Evolutionary conservation across 2,329 filamentous ascomycete species (phyloP).

Genomic region (Cytospora piceicola): DNA sequence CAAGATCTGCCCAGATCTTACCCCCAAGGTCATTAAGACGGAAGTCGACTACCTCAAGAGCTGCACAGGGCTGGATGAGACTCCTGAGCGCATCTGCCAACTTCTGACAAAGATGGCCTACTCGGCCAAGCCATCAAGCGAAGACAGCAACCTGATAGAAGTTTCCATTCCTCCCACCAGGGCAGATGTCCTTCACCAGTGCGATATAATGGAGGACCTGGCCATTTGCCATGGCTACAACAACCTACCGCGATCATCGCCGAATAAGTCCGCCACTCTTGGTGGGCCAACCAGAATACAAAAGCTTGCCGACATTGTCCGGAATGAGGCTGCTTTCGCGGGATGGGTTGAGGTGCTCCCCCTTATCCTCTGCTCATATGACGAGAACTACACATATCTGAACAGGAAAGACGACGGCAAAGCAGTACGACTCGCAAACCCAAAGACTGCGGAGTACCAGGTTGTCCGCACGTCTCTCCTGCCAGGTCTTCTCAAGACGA

Average conservation of each 20-base stretch:
- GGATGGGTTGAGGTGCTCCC: constrained; percentile 98
- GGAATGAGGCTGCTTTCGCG: constrained; percentile 86
- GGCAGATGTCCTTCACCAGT: constrained; percentile 93
- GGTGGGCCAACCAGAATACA: constrained; percentile 89
- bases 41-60: constrained; percentile 93
- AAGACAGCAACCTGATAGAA: constrained; percentile 72
- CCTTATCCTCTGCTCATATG: constrained; percentile 93
- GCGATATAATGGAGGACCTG: constrained; percentile 98
- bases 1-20: constrained; percentile 78
- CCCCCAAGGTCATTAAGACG: constrained; percentile 75
- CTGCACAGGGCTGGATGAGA: constrained; percentile 81
- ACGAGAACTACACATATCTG: constrained; percentile 96
- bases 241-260: constrained; percentile 84
- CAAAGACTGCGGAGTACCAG: constrained; percentile 92
- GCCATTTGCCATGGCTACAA: constrained; percentile 98
- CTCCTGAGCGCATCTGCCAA: constrained; percentile 74
- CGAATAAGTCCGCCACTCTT: constrained; percentile 82
- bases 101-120: constrained; percentile 90
- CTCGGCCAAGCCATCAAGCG: constrained; percentile 73
- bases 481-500: constrained; percentile 82
- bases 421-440: constrained; percentile 85
- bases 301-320: constrained; percentile 91
- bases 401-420: constrained; percentile 87
- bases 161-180: constrained; percentile 85
- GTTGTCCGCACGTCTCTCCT: constrained; percentile 81